Evolutionary conservation across 257 asterid species (phyloP).

Genomic region (Jasminum sambac): DNA sequence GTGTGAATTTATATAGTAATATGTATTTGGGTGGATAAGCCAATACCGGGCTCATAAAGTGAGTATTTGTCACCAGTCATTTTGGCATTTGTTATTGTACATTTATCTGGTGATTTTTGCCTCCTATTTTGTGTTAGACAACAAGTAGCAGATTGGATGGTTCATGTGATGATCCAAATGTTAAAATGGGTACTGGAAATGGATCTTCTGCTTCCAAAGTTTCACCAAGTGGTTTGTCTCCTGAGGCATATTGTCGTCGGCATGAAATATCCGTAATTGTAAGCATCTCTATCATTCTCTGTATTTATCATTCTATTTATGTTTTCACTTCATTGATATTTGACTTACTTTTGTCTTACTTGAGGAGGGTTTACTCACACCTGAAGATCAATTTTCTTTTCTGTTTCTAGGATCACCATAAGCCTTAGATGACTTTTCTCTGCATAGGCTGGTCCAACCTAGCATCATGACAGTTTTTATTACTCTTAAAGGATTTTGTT

Average conservation of each 20-base stretch:
- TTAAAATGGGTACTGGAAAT: conserved; percentile 33
- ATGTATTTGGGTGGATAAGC: background rate
- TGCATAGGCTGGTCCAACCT: background rate
- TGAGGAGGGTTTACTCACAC: background rate
- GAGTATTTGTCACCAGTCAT: background rate
- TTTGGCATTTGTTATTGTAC: background rate
- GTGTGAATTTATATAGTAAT: background rate
- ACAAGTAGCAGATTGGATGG: conserved; percentile 44
- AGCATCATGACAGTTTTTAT: background rate
- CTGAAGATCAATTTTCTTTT: background rate
- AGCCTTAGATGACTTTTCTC: background rate
- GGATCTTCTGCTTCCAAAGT: conserved; percentile 43
- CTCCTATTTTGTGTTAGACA: conserved; percentile 38
- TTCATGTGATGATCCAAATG: conserved; percentile 39
- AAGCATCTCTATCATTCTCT: conserved; percentile 30
- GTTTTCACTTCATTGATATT: conserved; percentile 9
- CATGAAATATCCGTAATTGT: conserved; percentile 89
- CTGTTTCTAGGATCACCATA: background rate
- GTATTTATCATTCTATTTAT: background rate
- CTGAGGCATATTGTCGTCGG: conserved; percentile 62
- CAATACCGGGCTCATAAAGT: background rate
- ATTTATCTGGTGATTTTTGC: background rate
- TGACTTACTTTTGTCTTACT: background rate
- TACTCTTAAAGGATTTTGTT: background rate
- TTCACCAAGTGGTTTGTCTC: conserved; percentile 51